Conservation (phyloP, 2,329 filamentous ascomycete genomes). For the Orbilia blumenaviensis region DNA sequence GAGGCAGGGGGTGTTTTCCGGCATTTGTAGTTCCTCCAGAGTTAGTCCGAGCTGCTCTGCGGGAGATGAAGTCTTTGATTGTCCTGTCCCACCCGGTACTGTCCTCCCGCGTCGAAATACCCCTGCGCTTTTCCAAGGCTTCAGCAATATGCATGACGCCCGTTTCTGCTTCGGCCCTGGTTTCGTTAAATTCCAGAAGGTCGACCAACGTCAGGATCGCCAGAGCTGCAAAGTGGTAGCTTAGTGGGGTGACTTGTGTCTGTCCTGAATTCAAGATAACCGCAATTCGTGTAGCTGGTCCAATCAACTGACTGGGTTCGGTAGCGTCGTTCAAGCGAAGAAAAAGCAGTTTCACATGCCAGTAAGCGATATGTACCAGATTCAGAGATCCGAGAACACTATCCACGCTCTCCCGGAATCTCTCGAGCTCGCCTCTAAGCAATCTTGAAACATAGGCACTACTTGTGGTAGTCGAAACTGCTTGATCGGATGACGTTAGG, state of each 20-base stretch:
- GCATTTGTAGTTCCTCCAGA: slow-evolving; percentile 61
- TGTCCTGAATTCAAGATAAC: slow-evolving; percentile 68
- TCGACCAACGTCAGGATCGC: slow-evolving; percentile 71
- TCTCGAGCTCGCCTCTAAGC: slow-evolving; percentile 70
- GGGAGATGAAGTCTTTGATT: slow-evolving; percentile 66
- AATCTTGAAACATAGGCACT: slow-evolving; percentile 64
- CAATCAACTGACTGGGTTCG: slow-evolving; percentile 69
- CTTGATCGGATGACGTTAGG: slow-evolving; percentile 59
- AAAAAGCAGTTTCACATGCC: slow-evolving; percentile 73
- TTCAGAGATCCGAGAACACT: slow-evolving; percentile 65
- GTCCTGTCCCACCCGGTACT: slow-evolving; percentile 69
- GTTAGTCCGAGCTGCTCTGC: slow-evolving; percentile 62
- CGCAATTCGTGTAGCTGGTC: slow-evolving; percentile 69
- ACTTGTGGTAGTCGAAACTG: slow-evolving; percentile 53
- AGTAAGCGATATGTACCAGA: slow-evolving; percentile 74
- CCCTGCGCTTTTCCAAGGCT: slow-evolving; percentile 61
- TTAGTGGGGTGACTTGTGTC: slow-evolving; percentile 70
- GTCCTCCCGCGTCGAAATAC: slow-evolving; percentile 62
- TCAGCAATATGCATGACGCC: slow-evolving; percentile 69
- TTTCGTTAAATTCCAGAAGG: slow-evolving; percentile 67
- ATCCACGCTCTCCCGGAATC: slow-evolving; percentile 73
- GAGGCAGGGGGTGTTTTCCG: slow-evolving; percentile 64
- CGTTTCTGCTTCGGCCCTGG: slow-evolving; percentile 68
- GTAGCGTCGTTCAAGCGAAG: slow-evolving; percentile 69
- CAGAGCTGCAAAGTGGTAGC: slow-evolving; percentile 73